Conservation (phyloP, 768 basidiomycete genomes). For the Filobasidium floriforme region DNA sequence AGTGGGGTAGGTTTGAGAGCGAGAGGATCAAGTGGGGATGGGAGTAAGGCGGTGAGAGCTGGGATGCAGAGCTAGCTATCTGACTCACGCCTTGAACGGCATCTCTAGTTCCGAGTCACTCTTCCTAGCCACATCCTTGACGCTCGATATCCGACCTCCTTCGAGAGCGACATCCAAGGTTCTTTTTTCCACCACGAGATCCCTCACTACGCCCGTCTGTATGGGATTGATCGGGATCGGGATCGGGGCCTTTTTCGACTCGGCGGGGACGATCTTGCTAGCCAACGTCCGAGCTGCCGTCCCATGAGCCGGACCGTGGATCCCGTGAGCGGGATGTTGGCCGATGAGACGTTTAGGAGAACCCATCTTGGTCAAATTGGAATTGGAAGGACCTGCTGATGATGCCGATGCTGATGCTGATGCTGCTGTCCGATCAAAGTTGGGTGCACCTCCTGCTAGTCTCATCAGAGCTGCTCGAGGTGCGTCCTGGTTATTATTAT, state of each 20-base stretch:
- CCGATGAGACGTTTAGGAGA: conserved; percentile 12
- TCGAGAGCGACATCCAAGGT: conserved; percentile 42
- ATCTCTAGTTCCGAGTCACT: conserved; percentile 1
- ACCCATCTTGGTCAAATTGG: conserved; percentile 13
- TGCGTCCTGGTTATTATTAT: conserved; percentile 23
- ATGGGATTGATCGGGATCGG: conserved; percentile 5
- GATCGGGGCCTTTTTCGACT: conserved; percentile 19
- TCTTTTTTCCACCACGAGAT: conserved; percentile 68
- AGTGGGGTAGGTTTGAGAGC: too few relatives aligned
- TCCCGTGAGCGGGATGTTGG: conserved; percentile 43
- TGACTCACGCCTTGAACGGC: not conserved
- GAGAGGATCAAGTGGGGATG: not conserved
- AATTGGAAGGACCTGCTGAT: conserved; percentile 12
- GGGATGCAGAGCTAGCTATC: conserved; percentile 4
- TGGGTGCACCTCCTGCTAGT: conserved; percentile 36
- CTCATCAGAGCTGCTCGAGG: conserved; percentile 37
- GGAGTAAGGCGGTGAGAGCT: conserved; percentile 7
- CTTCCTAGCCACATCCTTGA: not conserved
- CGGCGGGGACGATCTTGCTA: conserved; percentile 11
- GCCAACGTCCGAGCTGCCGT: conserved; percentile 29
- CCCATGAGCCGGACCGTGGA: conserved; percentile 45
- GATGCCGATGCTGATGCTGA: too few relatives aligned
- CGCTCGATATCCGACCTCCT: conserved; percentile 6
- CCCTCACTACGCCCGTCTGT: not conserved
- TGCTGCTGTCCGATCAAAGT: conserved; percentile 22